Conservation (phyloP, 306 rosid species). For the Dalbergia cultrata region DNA sequence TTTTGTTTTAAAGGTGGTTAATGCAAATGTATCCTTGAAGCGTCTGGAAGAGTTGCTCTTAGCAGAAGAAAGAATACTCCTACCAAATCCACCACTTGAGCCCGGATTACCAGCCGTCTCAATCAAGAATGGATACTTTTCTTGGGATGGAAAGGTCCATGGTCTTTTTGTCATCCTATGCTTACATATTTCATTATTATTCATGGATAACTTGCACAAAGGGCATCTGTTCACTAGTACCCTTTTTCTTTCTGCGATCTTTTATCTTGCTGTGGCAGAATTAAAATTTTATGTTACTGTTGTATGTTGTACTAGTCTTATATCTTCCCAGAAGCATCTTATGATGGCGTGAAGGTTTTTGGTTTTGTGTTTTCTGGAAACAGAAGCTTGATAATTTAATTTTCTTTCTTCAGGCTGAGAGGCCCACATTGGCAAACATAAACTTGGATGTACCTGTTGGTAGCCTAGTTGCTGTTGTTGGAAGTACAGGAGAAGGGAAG, state of each 20-base stretch:
- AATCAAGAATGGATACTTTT: conserved; percentile 83
- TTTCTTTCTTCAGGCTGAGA: conserved; percentile 67
- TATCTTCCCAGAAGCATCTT: conserved; percentile 12
- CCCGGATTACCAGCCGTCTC: conserved; percentile 83
- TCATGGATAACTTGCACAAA: conserved; percentile 35
- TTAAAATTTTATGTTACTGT: conserved; percentile 11
- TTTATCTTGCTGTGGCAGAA: conserved; percentile 25
- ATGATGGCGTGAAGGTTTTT: conserved; percentile 14
- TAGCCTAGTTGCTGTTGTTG: conserved; percentile 90
- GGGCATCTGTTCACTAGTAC: conserved; percentile 13
- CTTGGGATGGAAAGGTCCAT: conserved; percentile 91
- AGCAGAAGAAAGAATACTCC: conserved; percentile 86
- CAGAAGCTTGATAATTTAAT: neutral
- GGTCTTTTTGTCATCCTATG: conserved; percentile 20
- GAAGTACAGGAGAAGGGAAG: conserved; percentile 99
- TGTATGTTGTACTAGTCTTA: conserved; percentile 4
- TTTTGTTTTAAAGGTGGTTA: conserved; percentile 70
- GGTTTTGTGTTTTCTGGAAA: conserved; percentile 32
- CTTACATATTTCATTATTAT: conserved; percentile 28
- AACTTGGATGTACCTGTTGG: conserved; percentile 84
- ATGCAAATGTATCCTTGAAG: conserved; percentile 93
- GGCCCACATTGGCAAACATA: conserved; percentile 74
- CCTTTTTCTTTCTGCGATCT: conserved; percentile 30
- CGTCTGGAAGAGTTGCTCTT: conserved; percentile 86
- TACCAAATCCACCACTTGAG: conserved; percentile 89